These are phyloP conservation scores for Camellia sinensis DNA, from an alignment of 148 eudicot genomes.

Conservation along the genomic window DNA sequence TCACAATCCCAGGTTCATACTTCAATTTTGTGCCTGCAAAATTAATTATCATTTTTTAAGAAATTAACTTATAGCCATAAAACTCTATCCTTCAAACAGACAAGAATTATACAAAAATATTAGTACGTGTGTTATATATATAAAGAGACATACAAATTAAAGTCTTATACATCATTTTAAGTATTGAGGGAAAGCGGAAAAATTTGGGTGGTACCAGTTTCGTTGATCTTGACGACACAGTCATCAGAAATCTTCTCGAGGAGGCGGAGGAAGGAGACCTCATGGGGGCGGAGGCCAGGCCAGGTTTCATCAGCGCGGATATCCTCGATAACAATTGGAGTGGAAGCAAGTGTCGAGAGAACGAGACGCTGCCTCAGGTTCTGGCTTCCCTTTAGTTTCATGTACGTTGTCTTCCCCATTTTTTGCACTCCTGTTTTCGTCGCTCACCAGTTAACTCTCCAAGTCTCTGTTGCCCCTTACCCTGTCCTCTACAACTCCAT, in stretches of 20 bases:
- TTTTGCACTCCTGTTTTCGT: not conserved
- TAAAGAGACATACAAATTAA: not conserved
- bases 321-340: slow-evolving; percentile 64
- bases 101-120: not conserved
- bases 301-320: slow-evolving; percentile 61
- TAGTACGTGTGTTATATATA: too few species aligned
- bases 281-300: slow-evolving; percentile 80
- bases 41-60: not conserved
- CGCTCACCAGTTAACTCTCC: not conserved
- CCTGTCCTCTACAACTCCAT: not conserved
- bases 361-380: slow-evolving; percentile 60
- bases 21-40: slow-evolving; percentile 76
- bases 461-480: not conserved
- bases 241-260: slow-evolving; percentile 68
- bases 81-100: slow-evolving; percentile 11
- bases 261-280: slow-evolving; percentile 71
- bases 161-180: not conserved
- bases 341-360: slow-evolving; percentile 68
- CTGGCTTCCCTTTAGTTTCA: slow-evolving; percentile 67
- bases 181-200: not conserved
- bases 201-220: slow-evolving; percentile 49
- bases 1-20: slow-evolving; percentile 81
- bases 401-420: slow-evolving; percentile 55
- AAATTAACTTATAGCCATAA: not conserved
- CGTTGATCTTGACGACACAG: slow-evolving; percentile 67